Evolutionary conservation across 2,329 filamentous ascomycete genomes (phyloP), one percentile per base, ranked within the genome.

Genomic region (Cercospora zeina): DNA sequence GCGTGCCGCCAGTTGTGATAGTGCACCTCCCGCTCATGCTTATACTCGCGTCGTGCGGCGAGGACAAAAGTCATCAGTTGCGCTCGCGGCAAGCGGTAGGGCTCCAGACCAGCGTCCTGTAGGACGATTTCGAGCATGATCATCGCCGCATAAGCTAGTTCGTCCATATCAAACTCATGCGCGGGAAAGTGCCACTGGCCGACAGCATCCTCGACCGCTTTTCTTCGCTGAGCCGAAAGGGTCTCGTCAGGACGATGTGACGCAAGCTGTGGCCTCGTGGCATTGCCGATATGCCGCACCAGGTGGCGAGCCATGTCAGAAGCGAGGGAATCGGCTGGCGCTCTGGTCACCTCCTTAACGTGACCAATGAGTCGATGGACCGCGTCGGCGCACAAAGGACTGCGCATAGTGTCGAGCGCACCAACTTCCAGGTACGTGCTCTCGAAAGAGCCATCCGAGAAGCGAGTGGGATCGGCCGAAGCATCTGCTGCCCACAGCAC

Each of bases 1-100:
- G 96, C 95, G 77, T 99, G 95, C 59, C 93, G 89, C 75, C 97
- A 99, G 77, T 99, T 99, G 80, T 99, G 95, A 73, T 97, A 99
- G 45, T 71, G 70, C 16, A 74, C 72, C 45, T 74, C 71, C 13
- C 68, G 65, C 55, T 74, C 69, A 21, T 86, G 89, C 76, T 97
- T 97, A 79, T 99, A 99, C n/a, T 95, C 91, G 53, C 89, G 87
- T 65, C 93, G 89, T 72, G 92, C 95, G 58, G 93, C 92, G 65
- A 96, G 84, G 64, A 97, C 81, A 72, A 96, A 97, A 58, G 86
- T 87, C 67, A 89, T 89, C 30, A 99, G 81, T 75, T 96, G 88
- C 64, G 66, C 58, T 64, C 69, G 69, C 67, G 69, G 65, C 6
- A 73, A 55, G 6, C 64, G 24, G 56, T 71, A 97, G 55, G 84